Conservation (phyloP, 768 basidiomycete genomes). For the Pulveroboletus ravenelii region DNA sequence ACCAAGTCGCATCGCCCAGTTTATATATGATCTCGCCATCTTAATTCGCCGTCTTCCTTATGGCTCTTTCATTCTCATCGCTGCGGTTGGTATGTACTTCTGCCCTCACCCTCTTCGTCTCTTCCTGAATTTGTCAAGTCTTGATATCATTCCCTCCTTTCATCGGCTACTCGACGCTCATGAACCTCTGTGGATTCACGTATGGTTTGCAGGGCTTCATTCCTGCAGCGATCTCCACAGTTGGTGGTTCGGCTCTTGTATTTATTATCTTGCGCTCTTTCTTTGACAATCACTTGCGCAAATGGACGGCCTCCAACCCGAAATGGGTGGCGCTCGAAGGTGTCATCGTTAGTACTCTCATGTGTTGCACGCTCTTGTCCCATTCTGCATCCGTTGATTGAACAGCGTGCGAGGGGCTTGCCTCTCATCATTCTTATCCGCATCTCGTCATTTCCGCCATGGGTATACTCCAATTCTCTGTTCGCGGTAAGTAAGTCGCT, state of each 20-base stretch:
- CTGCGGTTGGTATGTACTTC: slow-evolving; percentile 51
- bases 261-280: slow-evolving; percentile 59
- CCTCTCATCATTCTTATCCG: slow-evolving; percentile 81
- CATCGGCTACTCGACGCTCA: slow-evolving; percentile 27
- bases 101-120: slow-evolving; percentile 51
- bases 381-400: slow-evolving; percentile 1
- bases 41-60: slow-evolving; percentile 52
- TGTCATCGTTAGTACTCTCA: slow-evolving; percentile 52
- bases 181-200: slow-evolving; percentile 75
- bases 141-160: slow-evolving; percentile 31
- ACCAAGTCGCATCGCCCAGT: slow-evolving; percentile 65
- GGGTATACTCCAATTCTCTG: slow-evolving; percentile 80
- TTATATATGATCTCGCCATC: slow-evolving; percentile 63
- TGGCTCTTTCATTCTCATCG: slow-evolving; percentile 57
- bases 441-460: slow-evolving; percentile 78
- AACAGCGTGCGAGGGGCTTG: slow-evolving; percentile 66
- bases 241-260: slow-evolving; percentile 57
- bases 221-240: slow-evolving; percentile 56
- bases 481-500: slow-evolving; percentile 55
- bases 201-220: slow-evolving; percentile 77
- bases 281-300: slow-evolving; percentile 50
- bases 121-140: slow-evolving; percentile 17
- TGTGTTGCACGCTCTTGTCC: neutral
- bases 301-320: slow-evolving; percentile 58
- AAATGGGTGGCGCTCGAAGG: slow-evolving; percentile 77